Base-by-base conservation (phyloP, 2,329 filamentous ascomycete species). In the Alternaria atra region DNA sequence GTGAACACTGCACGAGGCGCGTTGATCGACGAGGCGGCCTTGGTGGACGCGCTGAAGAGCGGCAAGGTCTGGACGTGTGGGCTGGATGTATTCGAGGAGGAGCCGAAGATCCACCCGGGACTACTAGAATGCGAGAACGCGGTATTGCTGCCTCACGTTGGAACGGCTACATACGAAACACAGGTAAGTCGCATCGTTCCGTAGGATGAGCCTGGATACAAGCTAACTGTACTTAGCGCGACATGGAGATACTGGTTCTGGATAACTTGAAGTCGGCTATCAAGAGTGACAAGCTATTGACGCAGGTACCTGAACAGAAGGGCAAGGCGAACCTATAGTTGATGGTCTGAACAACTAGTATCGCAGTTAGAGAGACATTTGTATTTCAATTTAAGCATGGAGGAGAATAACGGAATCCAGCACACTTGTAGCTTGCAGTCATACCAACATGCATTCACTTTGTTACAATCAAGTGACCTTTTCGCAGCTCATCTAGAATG, bases 241-340 rank as follows among this genome's bases (percentile, higher is more conserved):
- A 87, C 55, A 89, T 88, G 86, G 86, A 89, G 73, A 69, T 87
- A 53, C 71, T 88, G 64, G 86, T 88, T 17, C 62, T 89, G 71
- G 81, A 86, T 32, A 89, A 89, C 65, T 64, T 90, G 73, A 83
- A 83, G 70, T 82, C 78, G 32, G 86, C 84, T 6, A 80, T 89
- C 39, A 83, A 87, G 69, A 82, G 84, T 60, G 86, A 85, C 5
- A 82, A 82, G 60, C 75, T 90, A 73, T 76, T 89, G 58, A 89
- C 87, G n/a, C 82, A 85, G 62, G 84, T 90, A 40, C 82, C 84
- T 4, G 87, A 89, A 76, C 87, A 89, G 80, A 86, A 84, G 57
- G 67, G 69, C 39, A 73, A 70, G 59, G 71, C 74, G 25, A 76
- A 76, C 51, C 69, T 75, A 25, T 76, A 52, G 69, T 34, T 5